These are phyloP conservation scores for Selaginella tamariscina DNA, from an alignment of 75 land plant species.

Conservation along the genomic window DNA sequence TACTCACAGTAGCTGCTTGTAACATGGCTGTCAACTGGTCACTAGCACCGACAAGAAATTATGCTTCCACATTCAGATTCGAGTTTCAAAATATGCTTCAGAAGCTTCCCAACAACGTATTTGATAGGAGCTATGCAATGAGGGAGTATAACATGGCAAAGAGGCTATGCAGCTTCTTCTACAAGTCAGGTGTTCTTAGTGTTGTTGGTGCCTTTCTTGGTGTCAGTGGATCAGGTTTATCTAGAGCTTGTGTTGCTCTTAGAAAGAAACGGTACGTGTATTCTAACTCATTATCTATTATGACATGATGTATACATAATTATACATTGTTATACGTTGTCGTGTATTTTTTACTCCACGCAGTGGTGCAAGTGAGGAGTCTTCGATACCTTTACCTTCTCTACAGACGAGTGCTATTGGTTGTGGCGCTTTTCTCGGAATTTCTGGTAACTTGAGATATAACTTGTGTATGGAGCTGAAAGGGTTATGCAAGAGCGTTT, in stretches of 20 bases:
- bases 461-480: conserved; percentile 66
- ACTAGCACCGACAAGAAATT: conserved; percentile 90
- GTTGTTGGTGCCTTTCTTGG: conserved; percentile 62
- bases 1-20: conserved; percentile 65
- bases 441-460: conserved; percentile 71
- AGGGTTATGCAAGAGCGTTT: conserved; percentile 54
- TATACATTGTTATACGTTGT: too few relatives aligned
- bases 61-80: conserved; percentile 80
- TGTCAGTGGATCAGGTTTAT: conserved; percentile 54
- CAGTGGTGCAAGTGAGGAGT: conserved; percentile 26
- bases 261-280: conserved; percentile 42
- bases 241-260: conserved; percentile 38
- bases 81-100: conserved; percentile 81
- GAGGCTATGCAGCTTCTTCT: conserved; percentile 68
- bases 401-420: conserved; percentile 62
- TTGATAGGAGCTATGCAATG: conserved; percentile 79
- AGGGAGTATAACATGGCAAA: conserved; percentile 79
- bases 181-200: conserved; percentile 71
- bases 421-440: conserved; percentile 82
- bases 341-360: too few relatives aligned
- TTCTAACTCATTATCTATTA: not conserved
- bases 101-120: conserved; percentile 88
- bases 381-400: conserved; percentile 55
- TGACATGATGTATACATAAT: not conserved
- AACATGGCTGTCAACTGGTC: conserved; percentile 90